Evolutionary conservation across 2,329 filamentous ascomycete species (phyloP), one percentile per base, ranked within the genome.

Genomic region (Alternaria ventricosa): DNA sequence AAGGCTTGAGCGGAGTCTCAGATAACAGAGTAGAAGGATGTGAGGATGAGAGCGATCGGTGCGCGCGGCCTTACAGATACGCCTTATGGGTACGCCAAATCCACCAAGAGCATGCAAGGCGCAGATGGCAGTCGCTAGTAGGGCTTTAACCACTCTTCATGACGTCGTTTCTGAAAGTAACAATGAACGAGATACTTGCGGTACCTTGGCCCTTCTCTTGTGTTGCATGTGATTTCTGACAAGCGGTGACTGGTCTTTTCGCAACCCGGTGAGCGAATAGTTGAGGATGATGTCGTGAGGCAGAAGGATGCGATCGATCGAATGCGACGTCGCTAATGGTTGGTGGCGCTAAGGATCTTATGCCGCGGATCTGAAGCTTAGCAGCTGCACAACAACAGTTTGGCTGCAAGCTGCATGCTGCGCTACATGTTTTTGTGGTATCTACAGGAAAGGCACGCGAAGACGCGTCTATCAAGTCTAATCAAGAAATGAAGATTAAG

Each of bases 311-410:
- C 43, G 60, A 62, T 59, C 55, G 55, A 62, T 54, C 60, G 43
- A 58, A 43, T 45, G 23, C 55, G 23, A 59, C 30, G 49, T 62
- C 49, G 56, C 55, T 62, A 55, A 49, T 11, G 44, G 20, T 49
- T 49, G 44, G 60, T 58, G 55, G 47, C 47, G 55, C 60, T 46
- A 61, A 61, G 60, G 46, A 55, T 45, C 55, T 43, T 25, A 44
- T 33, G 45, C 33, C 60, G 60, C 59, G 36, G 45, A 61, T 61
- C 44, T 36, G 36, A 62, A 54, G 60, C 60, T 62, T 62, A 62
- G 49, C 55, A 27, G 23, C 43, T 18, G 28, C 43, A 58, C 43
- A 43, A 36, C 7, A 41, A 10, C 28, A 18, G 23, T 20, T 27
- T 45, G 18, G 5, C 18, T 30, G 27, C 18, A 9, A 33, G 47